Evolutionary conservation across 108 stramenopile genomes (phyloP).

Genomic region (Seminavis robusta): DNA sequence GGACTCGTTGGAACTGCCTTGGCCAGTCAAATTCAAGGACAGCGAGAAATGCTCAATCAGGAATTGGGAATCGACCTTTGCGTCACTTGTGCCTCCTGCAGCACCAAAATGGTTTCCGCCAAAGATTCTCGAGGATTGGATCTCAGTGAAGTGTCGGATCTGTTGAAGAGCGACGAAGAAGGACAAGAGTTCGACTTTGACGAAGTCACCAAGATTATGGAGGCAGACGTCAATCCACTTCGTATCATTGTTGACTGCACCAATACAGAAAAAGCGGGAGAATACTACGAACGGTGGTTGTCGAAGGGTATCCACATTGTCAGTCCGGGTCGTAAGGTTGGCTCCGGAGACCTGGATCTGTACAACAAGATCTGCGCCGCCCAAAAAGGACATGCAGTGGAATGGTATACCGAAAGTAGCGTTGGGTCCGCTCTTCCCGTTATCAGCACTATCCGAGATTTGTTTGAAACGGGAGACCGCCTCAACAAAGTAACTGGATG

Average conservation of each 20-base stretch:
- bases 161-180: slow-evolving; percentile 31
- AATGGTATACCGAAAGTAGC: slow-evolving; percentile 71
- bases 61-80: slow-evolving; percentile 45
- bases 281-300: slow-evolving; percentile 68
- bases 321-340: slow-evolving; percentile 62
- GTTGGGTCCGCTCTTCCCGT: slow-evolving; percentile 82
- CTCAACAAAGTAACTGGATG: slow-evolving; percentile 58
- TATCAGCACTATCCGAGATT: slow-evolving; percentile 66
- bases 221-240: slow-evolving; percentile 74
- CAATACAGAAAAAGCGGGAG: slow-evolving; percentile 44
- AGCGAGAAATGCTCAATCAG: slow-evolving; percentile 42
- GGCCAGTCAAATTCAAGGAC: slow-evolving; percentile 42
- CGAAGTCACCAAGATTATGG: slow-evolving; percentile 41
- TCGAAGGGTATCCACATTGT: slow-evolving; percentile 60
- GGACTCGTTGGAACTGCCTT: slow-evolving; percentile 56
- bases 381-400: slow-evolving; percentile 36
- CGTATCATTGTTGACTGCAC: slow-evolving; percentile 81
- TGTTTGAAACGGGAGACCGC: slow-evolving; percentile 62
- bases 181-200: slow-evolving; percentile 50
- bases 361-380: slow-evolving; percentile 60
- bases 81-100: slow-evolving; percentile 49
- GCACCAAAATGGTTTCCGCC: slow-evolving; percentile 45
- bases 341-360: slow-evolving; percentile 49
- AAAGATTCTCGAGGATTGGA: slow-evolving; percentile 35
- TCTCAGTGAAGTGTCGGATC: neutral